Conservation (phyloP, 345 rosid species). For the Leavenworthia alabamica region DNA sequence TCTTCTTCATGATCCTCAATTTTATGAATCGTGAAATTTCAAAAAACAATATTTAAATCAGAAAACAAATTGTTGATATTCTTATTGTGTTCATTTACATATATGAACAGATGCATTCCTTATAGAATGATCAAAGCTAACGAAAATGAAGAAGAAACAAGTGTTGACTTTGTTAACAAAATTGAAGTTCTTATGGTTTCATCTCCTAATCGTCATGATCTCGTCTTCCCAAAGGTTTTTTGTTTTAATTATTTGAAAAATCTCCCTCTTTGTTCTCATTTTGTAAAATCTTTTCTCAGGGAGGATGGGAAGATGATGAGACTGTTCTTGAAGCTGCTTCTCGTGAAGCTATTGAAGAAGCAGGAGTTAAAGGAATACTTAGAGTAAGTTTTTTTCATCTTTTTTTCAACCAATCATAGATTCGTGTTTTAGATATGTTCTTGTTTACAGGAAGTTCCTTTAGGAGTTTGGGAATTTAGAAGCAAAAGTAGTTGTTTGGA, state of each 20-base stretch:
- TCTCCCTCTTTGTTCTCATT: not conserved
- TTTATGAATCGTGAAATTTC: not conserved
- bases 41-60: not conserved
- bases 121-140: slow-evolving; percentile 44
- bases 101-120: slow-evolving; percentile 63
- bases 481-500: slow-evolving; percentile 30
- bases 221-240: slow-evolving; percentile 82
- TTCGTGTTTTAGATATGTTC: not conserved
- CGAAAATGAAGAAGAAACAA: slow-evolving; percentile 19
- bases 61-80: not conserved
- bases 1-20: not conserved
- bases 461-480: slow-evolving; percentile 50
- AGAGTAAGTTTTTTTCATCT: slow-evolving; percentile 36
- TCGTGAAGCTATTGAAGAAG: slow-evolving; percentile 93
- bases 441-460: slow-evolving; percentile 47
- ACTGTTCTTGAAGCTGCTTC: slow-evolving; percentile 75
- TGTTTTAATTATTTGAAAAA: not conserved
- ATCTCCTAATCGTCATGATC: slow-evolving; percentile 72
- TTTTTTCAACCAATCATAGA: not conserved
- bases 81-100: not conserved
- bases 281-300: slow-evolving; percentile 36
- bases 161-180: slow-evolving; percentile 33
- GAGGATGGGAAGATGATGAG: slow-evolving; percentile 99
- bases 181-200: slow-evolving; percentile 77
- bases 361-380: slow-evolving; percentile 78